Conservation (phyloP, 257 asterid genomes). For the Capsicum chinense region DNA sequence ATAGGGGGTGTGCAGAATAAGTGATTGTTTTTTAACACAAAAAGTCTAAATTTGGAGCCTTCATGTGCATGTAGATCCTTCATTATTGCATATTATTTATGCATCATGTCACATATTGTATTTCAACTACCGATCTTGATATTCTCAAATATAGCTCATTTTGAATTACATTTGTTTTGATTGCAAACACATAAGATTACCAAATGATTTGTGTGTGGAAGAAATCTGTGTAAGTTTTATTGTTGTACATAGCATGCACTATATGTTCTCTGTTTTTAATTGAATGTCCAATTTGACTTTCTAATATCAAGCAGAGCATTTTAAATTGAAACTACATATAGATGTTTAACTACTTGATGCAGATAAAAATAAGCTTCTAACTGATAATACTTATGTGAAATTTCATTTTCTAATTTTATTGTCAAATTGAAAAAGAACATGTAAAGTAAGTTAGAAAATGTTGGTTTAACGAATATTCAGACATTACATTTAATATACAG, state of each 20-base stretch:
- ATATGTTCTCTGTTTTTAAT: background rate
- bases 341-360: constrained; percentile 8
- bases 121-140: constrained; percentile 16
- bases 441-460: background rate
- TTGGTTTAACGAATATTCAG: background rate
- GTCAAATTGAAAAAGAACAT: constrained; percentile 1
- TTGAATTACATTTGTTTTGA: constrained; percentile 35
- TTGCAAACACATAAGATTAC: constrained; percentile 80
- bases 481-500: background rate
- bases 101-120: background rate
- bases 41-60: constrained; percentile 18
- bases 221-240: constrained; percentile 82
- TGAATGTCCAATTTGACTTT: background rate
- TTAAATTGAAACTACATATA: constrained; percentile 11
- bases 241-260: background rate
- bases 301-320: background rate
- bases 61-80: background rate
- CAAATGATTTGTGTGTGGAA: constrained; percentile 68
- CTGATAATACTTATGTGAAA: background rate
- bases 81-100: constrained; percentile 9
- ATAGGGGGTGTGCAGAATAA: background rate
- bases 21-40: background rate
- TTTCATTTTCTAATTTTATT: background rate
- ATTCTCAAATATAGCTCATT: background rate
- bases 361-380: constrained; percentile 5